Evolutionary conservation across 164 flowering plant species (phyloP).

Genomic region (Buxus sempervirens): DNA sequence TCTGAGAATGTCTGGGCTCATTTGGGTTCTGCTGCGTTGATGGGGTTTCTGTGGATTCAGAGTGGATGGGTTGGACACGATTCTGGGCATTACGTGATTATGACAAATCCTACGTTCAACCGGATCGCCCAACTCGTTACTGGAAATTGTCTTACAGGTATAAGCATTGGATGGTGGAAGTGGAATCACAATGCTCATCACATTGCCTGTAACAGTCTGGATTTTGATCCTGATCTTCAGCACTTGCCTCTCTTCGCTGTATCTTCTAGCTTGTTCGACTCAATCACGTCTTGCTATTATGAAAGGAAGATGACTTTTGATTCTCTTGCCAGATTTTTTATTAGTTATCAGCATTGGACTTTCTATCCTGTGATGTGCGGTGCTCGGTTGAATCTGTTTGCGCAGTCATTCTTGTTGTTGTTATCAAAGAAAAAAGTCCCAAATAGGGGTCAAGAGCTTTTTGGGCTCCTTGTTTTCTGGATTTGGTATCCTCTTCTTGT

Average conservation of each 20-base stretch:
- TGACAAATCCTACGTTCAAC: slow-evolving; percentile 10
- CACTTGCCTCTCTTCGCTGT: slow-evolving; percentile 24
- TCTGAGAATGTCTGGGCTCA: slow-evolving; percentile 20
- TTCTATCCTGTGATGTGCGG: slow-evolving; percentile 22
- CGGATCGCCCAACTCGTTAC: slow-evolving; percentile 13
- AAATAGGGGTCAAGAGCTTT: slow-evolving; percentile 12
- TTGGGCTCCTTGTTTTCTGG: slow-evolving; percentile 21
- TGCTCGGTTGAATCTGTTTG: slow-evolving; percentile 22
- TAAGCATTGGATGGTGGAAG: slow-evolving; percentile 31
- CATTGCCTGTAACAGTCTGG: slow-evolving; percentile 25
- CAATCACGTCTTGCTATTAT: slow-evolving; percentile 16
- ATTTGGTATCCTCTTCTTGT: slow-evolving; percentile 21
- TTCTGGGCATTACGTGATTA: slow-evolving; percentile 24
- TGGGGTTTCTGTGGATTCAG: slow-evolving; percentile 28
- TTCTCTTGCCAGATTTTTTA: slow-evolving; percentile 16
- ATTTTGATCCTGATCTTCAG: slow-evolving; percentile 26
- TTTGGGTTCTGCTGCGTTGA: slow-evolving; percentile 6
- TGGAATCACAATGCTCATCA: slow-evolving; percentile 30
- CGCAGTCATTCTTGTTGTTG: slow-evolving; percentile 14
- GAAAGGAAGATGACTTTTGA: slow-evolving; percentile 24
- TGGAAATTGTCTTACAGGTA: slow-evolving; percentile 22
- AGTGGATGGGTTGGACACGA: slow-evolving; percentile 27
- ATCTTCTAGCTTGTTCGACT: slow-evolving; percentile 14
- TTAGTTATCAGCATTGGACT: slow-evolving; percentile 28
- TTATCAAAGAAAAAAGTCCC: slow-evolving; percentile 12